Base-by-base conservation (phyloP, 2,329 filamentous ascomycete genomes). In the Hypocreales sp. region DNA sequence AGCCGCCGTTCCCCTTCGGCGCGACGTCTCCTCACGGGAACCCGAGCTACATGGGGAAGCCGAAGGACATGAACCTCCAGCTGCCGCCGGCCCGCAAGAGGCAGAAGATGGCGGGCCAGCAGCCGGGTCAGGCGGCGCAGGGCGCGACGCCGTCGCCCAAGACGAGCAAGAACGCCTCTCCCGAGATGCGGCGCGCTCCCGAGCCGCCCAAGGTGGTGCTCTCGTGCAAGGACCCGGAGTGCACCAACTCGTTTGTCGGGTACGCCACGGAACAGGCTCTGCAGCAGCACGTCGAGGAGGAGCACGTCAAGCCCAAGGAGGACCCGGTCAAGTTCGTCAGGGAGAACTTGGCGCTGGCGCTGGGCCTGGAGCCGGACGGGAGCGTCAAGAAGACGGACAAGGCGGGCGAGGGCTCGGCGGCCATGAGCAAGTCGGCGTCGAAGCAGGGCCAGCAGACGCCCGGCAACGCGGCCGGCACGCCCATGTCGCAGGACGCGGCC, bases 71-170 rank as follows among this genome's bases (percentile, higher is more conserved):
- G 20, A 64, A 66, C 28, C 51, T 76, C 20, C 60, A 66, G 27
- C 50, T 73, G 14, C 72, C 71, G 5, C 53, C 62, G 5, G 51
- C 59, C 10, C 73, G 74, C 48, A 72, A 66, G 50, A 72, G 65
- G 52, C 40, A 42, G 31, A 74, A 67, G 53, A 58, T 58, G 2
- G 54, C 48, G 6, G 47, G 41, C 11, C 40, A 47, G 24, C 53
- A 45, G 20, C 53, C 56, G 18, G 50, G 46, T 20, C 50, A 58
- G 24, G 46, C 56, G 5, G 49, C 50, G 3, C 51, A 54, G 31
- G 53, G 46, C 29, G 40, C 53, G 17, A 59, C 51, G 11, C 54
- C 53, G 4, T 66, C 64, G 15, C 64, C 65, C 3, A 58, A 65
- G 35, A 51, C 57, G 11, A 47, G 44, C 36, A 65, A 67, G 42